Base-by-base conservation (phyloP, 257 asterid species). In the Solanum chmielewskii region DNA sequence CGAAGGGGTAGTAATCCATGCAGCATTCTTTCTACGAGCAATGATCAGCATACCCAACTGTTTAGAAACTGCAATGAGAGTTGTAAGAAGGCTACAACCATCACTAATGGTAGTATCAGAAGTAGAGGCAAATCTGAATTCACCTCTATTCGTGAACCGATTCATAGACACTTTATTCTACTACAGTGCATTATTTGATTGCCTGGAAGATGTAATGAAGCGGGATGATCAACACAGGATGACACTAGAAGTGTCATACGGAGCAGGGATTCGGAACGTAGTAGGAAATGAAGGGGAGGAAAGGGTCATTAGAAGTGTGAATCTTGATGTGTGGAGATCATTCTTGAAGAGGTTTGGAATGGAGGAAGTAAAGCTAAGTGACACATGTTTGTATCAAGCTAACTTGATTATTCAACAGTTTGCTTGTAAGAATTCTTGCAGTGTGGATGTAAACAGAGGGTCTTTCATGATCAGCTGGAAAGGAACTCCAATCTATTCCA, bases 401-500 rank as follows among this genome's bases (percentile, higher is more conserved):
- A 68, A 88, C 31, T 68, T 89, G 89, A 49, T 91, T 37, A 66
- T 91, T 20, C 86, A 91, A 7, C 69, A 84, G 86, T 92, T 91
- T 39, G 41, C 87, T 6, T 85, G 89, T 39, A 86, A 83, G 18
- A 31, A 23, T 49, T 84, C 86, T 52, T 92, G 92, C 88, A 86
- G 44, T 74, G 33, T 86, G 35, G 87, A 81, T 10, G 37, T 11
- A 12, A 87, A 77, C 3, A 90, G 92, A 11, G 89, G 89, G 86
- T 86, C 92, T 4, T 2, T 91, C 16, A 33, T 84, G 1, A 83
- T 91, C 31, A 91, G 86, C 31, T 92, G 94, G 94, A 92, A 91
- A 69, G 92, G 92, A 2, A 91, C 92, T 42, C 93, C 93, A 64
- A 52, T 90, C 85, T 92, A 87, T 70, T 90, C 91, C 14, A 89